A percentile compares a stretch with the other conserved stretches of the same genome.
Conservation (phyloP, 306 rosid genomes). For the Casuarina cunninghamiana region DNA sequence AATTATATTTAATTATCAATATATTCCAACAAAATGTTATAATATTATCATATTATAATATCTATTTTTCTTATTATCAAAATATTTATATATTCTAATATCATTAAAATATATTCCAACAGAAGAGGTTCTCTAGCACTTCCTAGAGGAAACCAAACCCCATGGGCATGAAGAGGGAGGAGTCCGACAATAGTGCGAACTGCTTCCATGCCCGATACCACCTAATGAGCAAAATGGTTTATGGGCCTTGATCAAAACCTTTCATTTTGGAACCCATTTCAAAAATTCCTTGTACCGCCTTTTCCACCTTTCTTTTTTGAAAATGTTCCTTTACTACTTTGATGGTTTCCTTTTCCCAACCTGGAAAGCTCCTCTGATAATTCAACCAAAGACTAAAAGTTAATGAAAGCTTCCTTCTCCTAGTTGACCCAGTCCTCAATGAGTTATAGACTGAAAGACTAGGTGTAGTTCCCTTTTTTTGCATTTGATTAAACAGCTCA, state of each 20-base stretch:
- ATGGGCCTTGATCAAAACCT: constrained; percentile 62
- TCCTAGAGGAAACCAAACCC: no score
- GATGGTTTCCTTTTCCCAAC: constrained; percentile 39
- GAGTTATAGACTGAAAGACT: constrained; percentile 42
- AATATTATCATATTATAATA: no score
- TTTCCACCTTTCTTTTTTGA: constrained; percentile 42
- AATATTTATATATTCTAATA: no score
- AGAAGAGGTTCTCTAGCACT: no score
- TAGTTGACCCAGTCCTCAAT: constrained; percentile 74
- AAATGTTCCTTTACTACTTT: constrained; percentile 46
- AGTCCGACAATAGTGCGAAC: no score
- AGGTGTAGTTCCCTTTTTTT: constrained; percentile 47
- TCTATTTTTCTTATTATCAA: no score
- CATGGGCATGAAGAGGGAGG: no score
- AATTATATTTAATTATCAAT: no score
- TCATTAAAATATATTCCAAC: no score
- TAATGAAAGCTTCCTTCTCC: constrained; percentile 44
- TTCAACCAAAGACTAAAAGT: constrained; percentile 67
- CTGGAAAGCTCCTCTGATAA: constrained; percentile 48
- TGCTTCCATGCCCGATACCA: no score
- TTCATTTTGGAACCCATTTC: constrained; percentile 55
- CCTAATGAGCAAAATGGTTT: constrained; percentile 78
- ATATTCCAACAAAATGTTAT: no score
- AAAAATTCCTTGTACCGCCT: constrained; percentile 50
- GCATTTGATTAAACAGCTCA: constrained; percentile 52